These are phyloP conservation scores for Candida quercuum DNA, from an alignment of 805 yeast species.

Conservation along the genomic window DNA sequence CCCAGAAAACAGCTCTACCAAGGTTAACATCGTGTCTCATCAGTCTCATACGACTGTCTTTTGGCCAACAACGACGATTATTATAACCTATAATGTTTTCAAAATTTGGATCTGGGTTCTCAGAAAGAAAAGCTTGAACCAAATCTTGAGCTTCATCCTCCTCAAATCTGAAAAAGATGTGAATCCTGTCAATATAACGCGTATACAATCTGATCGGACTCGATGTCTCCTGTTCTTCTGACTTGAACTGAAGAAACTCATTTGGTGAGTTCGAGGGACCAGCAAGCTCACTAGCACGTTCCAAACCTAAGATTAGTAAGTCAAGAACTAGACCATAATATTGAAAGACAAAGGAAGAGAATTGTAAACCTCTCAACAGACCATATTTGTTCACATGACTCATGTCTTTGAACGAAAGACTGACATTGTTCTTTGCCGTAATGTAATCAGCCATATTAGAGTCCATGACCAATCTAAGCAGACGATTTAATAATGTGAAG, in stretches of 20 bases:
- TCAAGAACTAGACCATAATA: slow-evolving; percentile 86
- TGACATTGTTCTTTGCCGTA: slow-evolving; percentile 83
- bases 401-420: slow-evolving; percentile 88
- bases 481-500: slow-evolving; percentile 76
- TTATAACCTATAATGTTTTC: slow-evolving; percentile 82
- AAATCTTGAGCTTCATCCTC: slow-evolving; percentile 71
- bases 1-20: slow-evolving; percentile 93
- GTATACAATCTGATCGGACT: slow-evolving; percentile 80
- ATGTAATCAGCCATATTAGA: slow-evolving; percentile 92
- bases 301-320: slow-evolving; percentile 74
- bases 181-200: slow-evolving; percentile 78
- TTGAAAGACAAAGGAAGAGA: slow-evolving; percentile 84
- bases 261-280: slow-evolving; percentile 71
- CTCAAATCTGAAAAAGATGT: slow-evolving; percentile 70
- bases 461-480: slow-evolving; percentile 77
- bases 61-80: slow-evolving; percentile 92
- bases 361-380: slow-evolving; percentile 80
- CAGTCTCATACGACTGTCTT: slow-evolving; percentile 84
- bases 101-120: slow-evolving; percentile 90
- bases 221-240: slow-evolving; percentile 48
- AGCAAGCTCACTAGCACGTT: slow-evolving; percentile 83
- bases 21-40: slow-evolving; percentile 88
- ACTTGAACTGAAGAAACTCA: slow-evolving; percentile 69
- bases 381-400: slow-evolving; percentile 88
- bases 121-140: slow-evolving; percentile 68